phyloP scores from a whole-genome alignment of 208 protist genomes.

The Leptomonas pyrrhocoris region DNA sequence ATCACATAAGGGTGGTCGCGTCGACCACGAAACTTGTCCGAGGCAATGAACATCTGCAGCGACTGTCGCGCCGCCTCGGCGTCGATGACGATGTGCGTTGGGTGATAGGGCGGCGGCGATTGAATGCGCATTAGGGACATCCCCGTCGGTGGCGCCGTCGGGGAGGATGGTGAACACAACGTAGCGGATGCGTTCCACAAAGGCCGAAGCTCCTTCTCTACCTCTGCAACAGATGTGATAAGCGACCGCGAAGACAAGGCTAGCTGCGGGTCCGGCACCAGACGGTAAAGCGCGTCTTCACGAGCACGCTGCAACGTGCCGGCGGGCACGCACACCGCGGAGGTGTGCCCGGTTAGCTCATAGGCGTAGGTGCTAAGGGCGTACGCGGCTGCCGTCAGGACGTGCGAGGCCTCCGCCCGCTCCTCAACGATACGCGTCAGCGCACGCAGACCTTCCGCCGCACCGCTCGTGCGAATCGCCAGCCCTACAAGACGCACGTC shows the following conservation, averaged over 20 bases:
- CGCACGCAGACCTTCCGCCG: conserved; percentile 49
- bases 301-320: background rate
- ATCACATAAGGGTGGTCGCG: conserved; percentile 29
- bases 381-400: conserved; percentile 25
- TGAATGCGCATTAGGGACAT: conserved; percentile 23
- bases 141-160: background rate
- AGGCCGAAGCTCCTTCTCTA: conserved; percentile 19
- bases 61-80: conserved; percentile 31
- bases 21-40: conserved; percentile 19
- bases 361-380: conserved; percentile 33
- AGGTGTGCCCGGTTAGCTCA: conserved; percentile 65
- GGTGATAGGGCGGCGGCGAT: conserved; percentile 46
- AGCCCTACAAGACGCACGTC: conserved; percentile 52
- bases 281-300: conserved; percentile 12
- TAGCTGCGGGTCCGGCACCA: conserved; percentile 6
- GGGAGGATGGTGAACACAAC: background rate
- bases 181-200: conserved; percentile 7
- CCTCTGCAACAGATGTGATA: background rate
- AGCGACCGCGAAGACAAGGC: background rate
- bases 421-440: conserved; percentile 27
- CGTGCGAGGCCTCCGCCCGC: conserved; percentile 12
- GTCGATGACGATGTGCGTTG: conserved; percentile 59
- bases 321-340: conserved; percentile 42
- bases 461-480: conserved; percentile 61
- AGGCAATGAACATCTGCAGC: conserved; percentile 36